Base-by-base conservation (phyloP, 2,329 filamentous ascomycete species). In the Colletotrichum sansevieriae region DNA sequence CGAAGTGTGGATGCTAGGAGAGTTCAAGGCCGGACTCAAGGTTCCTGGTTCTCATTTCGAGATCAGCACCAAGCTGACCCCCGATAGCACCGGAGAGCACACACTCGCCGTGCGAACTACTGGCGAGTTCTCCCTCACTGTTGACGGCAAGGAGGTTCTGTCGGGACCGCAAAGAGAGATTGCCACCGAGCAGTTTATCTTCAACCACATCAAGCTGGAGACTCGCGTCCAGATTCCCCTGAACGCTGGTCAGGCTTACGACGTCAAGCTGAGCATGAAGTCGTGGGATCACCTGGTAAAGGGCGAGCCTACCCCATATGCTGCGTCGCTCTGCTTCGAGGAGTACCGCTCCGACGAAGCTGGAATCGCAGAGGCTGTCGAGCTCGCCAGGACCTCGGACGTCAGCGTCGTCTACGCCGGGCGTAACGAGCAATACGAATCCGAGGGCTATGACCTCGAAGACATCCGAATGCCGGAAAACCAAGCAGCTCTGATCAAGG, bases 201-300 rank as follows among this genome's bases (percentile, higher is more conserved):
- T 73, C 62, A 71, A 72, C 46, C 71, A 72, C 57, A 62, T 70
- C 33, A 68, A 70, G 25, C 63, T 72, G 25, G 72, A 73, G 39
- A 66, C 57, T 2, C 66, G 69, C 20, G 41, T 46, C 22, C 65
- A 71, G 20, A 7, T 73, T 1, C 10, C 55, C 10, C 43, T 73
- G 52, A 54, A 55, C 2, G 71, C 60, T 1, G 67, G 68, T 1
- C 54, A 63, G 3, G 22, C 64, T 7, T 72, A 71, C 55, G 61
- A 68, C 13, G 43, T 72, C 6, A 61, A 44, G 25, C 58, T 72
- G 3, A 25, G 20, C 1, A 72, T 71, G 67, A 68, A 54, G 18
- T 68, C 70, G 1, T 60, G 58, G 13, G 64, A 59, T 5, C n/a
- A 22, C 5, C 43, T 70, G 3, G 47, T 68, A n/a, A 46, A 44